Percentiles rank a stretch among this genome's conserved stretches.
phyloP scores from a whole-genome alignment of 2,329 filamentous ascomycete genomes.

The Diaporthe citriasiana region DNA sequence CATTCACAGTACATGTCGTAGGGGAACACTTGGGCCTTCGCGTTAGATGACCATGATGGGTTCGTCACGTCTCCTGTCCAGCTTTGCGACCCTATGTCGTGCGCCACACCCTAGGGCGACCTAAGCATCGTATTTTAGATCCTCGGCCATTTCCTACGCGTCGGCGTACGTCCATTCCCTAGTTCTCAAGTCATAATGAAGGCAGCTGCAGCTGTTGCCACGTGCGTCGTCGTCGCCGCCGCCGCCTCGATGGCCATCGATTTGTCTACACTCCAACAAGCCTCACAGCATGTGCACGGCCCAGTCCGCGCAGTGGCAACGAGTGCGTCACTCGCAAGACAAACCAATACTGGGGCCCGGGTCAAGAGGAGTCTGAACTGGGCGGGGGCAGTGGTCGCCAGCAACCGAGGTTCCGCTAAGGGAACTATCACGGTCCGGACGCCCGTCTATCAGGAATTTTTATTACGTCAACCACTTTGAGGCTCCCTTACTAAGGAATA shows the following conservation, averaged over 20 bases:
- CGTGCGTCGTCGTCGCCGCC: neutral
- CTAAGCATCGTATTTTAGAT: neutral
- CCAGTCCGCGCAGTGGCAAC: neutral
- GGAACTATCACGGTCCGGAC: neutral
- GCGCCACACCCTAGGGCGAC: neutral
- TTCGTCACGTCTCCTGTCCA: neutral
- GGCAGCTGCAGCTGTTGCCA: neutral
- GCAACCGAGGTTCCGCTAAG: neutral
- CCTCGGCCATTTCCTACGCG: neutral
- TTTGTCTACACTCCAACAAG: neutral
- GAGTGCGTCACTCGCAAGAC: neutral
- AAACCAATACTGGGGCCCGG: neutral
- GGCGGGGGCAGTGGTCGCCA: neutral
- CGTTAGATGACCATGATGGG: neutral
- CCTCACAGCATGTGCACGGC: neutral
- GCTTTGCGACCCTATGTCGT: no score
- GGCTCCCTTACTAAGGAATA: no score
- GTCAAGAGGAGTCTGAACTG: conserved; percentile 15
- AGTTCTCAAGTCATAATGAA: neutral
- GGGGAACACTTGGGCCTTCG: neutral
- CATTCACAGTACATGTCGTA: neutral
- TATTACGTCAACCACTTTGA: no score
- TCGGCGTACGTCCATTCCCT: neutral
- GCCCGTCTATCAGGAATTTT: no score
- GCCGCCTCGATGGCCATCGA: neutral